Base-by-base conservation (phyloP, 2,329 filamentous ascomycete genomes). In the Colletotrichum musicola region DNA sequence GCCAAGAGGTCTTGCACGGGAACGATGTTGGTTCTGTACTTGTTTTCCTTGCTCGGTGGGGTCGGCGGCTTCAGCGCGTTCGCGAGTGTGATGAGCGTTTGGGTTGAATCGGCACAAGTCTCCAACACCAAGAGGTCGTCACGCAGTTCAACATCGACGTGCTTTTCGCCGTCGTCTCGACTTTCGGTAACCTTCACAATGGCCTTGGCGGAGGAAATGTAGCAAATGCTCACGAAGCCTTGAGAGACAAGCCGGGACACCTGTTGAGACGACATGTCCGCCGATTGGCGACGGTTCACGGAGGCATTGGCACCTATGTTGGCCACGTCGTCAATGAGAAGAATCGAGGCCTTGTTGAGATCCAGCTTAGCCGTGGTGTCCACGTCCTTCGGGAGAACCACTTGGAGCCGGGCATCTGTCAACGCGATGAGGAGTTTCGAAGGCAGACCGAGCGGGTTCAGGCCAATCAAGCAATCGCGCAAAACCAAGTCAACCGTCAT, bases 61-160 rank as follows among this genome's bases (percentile, higher is more conserved):
- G 89, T 90, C 1, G 96, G 95, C 4, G 95, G 96, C 44, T 91
- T 90, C 4, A 99, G 84, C 0, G 92, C 94, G 74, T 92, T 93
- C 16, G 95, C 81, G 49, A 97, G 86, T 2, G 88, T 86, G 60
- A 97, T 91, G 14, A 99, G 85, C 0, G 96, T 99, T 77, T 98
- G 94, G 0, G 94, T 98, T 1, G 96, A 99, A 79, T 99, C 96
- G 35, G 96, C 96, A 75, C 97, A 99, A 1, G 95, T 97, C 79
- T 99, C 96, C 6, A 99, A 82, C 40, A 99, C 91, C 61, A 99
- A 85, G 1, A 99, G 85, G 72, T 97, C 92, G 75, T 97, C 95
- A 69, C 89, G 89, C 54, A 98, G 82, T 71, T 97, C 93, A 1
- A 98, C 85, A 72, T 96, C 91, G 14, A 98, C 80, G 47, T 89